A percentile compares a stretch with the other conserved stretches of the same genome.
These are phyloP conservation scores for Lasiodiplodia hormozganensis DNA, from an alignment of 2,329 filamentous ascomycete genomes.

Conservation along the genomic window DNA sequence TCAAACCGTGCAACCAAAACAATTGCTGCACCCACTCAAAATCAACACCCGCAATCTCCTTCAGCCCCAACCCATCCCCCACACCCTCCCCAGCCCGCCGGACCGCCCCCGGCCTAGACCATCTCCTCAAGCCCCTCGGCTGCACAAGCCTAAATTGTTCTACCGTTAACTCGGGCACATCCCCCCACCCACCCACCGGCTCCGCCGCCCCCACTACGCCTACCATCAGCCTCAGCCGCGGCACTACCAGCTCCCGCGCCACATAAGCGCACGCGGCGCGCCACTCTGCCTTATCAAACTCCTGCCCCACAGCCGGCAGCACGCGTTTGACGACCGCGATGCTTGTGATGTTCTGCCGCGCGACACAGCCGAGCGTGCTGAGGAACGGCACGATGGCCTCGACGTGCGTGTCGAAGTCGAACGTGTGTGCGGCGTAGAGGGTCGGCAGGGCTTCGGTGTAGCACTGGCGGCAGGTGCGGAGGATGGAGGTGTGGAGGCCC, in stretches of 20 bases:
- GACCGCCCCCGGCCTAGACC: neutral
- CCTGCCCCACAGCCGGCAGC: slow-evolving; percentile 56
- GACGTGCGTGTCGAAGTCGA: slow-evolving; percentile 66
- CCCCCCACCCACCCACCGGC: slow-evolving; percentile 55
- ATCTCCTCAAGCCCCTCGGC: slow-evolving; percentile 43
- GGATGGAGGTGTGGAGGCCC: slow-evolving; percentile 51
- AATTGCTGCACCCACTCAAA: slow-evolving; percentile 66
- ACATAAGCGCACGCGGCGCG: slow-evolving; percentile 58
- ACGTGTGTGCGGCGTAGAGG: slow-evolving; percentile 63
- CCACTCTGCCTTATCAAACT: slow-evolving; percentile 65
- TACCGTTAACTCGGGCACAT: slow-evolving; percentile 42
- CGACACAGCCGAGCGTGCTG: slow-evolving; percentile 59
- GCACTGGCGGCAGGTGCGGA: slow-evolving; percentile 57
- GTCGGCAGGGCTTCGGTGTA: slow-evolving; percentile 62
- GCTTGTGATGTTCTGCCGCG: slow-evolving; percentile 56
- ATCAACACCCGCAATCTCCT: slow-evolving; percentile 38
- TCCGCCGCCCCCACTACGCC: slow-evolving; percentile 64
- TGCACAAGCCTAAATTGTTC: slow-evolving; percentile 30
- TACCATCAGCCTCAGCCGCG: slow-evolving; percentile 51
- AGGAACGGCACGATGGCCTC: slow-evolving; percentile 68
- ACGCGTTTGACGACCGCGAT: slow-evolving; percentile 64
- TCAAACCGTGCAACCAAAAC: slow-evolving; percentile 57
- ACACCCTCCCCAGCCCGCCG: slow-evolving; percentile 34
- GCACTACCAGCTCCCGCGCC: slow-evolving; percentile 43
- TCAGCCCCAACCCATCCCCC: slow-evolving; percentile 36